Evolutionary conservation across 495 filamentous ascomycete species (phyloP), one percentile per base, ranked within the genome.

Genomic region (Rhypophila decipiens): DNA sequence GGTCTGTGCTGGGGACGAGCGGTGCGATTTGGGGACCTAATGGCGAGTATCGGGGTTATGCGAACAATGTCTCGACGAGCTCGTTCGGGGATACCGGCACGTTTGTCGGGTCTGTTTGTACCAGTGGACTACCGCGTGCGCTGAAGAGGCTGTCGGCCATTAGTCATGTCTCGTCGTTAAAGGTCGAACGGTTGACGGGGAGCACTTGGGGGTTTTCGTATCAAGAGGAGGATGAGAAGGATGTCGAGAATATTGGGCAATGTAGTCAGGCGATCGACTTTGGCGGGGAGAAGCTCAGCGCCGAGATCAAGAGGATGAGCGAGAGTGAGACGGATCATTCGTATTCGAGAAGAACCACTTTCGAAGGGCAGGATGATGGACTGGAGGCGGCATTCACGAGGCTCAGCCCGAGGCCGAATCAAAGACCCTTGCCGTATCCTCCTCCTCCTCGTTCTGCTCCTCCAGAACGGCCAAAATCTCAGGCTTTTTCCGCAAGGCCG

Each of bases 1-100:
- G 58, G 9, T 55, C 45, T 15, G 3, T 60, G 5, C 61, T 63
- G 42, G 51, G 61, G 2, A 56, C 64, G 0, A 49, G 38, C 7
- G 15, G n/a, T n/a, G n/a, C n/a, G n/a, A n/a, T n/a, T n/a, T 24
- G 4, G 29, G 43, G 2, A 47, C 42, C 24, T 39, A 38, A 1
- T 40, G 52, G 35, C 12, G 41, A 11, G 18, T 18, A 23, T n/a
- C n/a, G 11, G 35, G n/a, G 4, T 12, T 44, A 11, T 10, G n/a
- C 22, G 24, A 37, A 27, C 10, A 8, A 41, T 34, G 50, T 33
- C 11, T 47, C 52, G 2, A 46, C 47, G 0, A 55, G 47, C 24
- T 53, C 50, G 7, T 55, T 55, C 34, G 52, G 52, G 2, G 37
- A 55, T 23, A 45, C 45, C 23, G n/a, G n/a, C n/a, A 55, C 46